Base-by-base conservation (phyloP, 1,284 basidiomycete genomes). In the Cutaneotrichosporon sp. region DNA sequence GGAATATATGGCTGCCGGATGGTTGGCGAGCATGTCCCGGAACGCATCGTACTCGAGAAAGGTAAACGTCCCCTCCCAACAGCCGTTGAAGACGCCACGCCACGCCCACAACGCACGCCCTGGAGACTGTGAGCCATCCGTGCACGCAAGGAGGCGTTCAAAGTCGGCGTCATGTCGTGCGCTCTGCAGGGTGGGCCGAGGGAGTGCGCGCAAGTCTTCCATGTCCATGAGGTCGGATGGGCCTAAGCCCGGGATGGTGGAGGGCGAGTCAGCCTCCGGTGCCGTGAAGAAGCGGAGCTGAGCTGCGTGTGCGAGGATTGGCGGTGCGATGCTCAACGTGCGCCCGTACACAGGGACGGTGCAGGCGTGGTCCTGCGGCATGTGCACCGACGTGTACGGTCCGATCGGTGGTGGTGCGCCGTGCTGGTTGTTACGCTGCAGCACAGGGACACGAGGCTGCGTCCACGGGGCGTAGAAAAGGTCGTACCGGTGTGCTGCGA, bases 21-120 rank as follows among this genome's bases (percentile, higher is more conserved):
- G 67, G 38, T 65, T 66, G 4, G 81, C 80, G 21, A 82, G 75
- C 81, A 83, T 82, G 65, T 79, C 79, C 21, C 77, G 70, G 66
- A 78, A 85, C 30, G 81, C 80, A 65, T 85, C 84, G 67, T 85
- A 86, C 64, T 85, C 84, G 69, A 85, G 83, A 68, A 85, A 86
- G 59, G 77, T 75, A 64, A 86, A 86, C 11, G 80, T 78, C 1
- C 85, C 85, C 64, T 85, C 84, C 84, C 84, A 86, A 22, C 78
- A 78, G 0, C 85, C 85, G 8, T 78, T 70, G 51, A 82, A 81
- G 32, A 75, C 75, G 18, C 83, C 82, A 10, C 74, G 69, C 76
- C 77, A 81, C 51, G 75, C 79, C 32, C 76, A 67, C 8, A 79
- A 75, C n/a, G 74, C 72, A 52, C 83, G 73, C 0, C 83, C 83